phyloP scores from a whole-genome alignment of 2,329 filamentous ascomycete species.

The Ilyonectria mors-panacis region DNA sequence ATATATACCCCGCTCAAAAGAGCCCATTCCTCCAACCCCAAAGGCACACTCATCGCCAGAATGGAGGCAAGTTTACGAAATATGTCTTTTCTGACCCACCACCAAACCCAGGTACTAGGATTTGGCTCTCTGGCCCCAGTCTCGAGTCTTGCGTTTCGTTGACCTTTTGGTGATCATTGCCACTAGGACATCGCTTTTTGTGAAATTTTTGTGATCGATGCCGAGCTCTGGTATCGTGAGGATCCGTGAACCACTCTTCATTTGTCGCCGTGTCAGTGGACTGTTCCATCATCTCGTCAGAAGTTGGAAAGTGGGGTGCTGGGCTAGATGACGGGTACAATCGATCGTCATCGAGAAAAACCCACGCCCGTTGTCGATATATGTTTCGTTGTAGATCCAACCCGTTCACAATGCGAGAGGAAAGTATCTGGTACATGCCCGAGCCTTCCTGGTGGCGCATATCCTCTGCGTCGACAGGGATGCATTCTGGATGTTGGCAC shows the following conservation, averaged over 20 bases:
- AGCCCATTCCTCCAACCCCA: too few relatives aligned
- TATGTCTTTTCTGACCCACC: not conserved
- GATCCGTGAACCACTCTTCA: conserved; percentile 8
- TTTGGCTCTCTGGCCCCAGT: not conserved
- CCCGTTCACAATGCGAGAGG: not conserved
- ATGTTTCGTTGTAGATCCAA: not conserved
- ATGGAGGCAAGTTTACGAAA: not conserved
- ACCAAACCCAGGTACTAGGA: not conserved
- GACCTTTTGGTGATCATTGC: not conserved
- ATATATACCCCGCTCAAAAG: too few relatives aligned
- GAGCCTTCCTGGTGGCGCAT: not conserved
- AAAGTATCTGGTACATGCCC: conserved; percentile 9
- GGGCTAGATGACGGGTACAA: not conserved
- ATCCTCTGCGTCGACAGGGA: not conserved
- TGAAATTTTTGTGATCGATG: conserved; percentile 31
- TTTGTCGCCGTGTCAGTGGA: not conserved
- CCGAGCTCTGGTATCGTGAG: not conserved
- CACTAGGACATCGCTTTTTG: conserved; percentile 2
- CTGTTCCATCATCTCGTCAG: conserved; percentile 3
- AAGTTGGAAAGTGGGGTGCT: conserved; percentile 15
- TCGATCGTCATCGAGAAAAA: conserved; percentile 25
- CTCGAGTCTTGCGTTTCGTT: not conserved
- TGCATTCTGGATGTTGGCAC: not conserved
- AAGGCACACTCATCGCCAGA: conserved; percentile 10
- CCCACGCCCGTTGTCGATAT: conserved; percentile 33